These are phyloP conservation scores for Fraxinus sp. DNA, from an alignment of 305 asterid genomes.

Conservation along the genomic window DNA sequence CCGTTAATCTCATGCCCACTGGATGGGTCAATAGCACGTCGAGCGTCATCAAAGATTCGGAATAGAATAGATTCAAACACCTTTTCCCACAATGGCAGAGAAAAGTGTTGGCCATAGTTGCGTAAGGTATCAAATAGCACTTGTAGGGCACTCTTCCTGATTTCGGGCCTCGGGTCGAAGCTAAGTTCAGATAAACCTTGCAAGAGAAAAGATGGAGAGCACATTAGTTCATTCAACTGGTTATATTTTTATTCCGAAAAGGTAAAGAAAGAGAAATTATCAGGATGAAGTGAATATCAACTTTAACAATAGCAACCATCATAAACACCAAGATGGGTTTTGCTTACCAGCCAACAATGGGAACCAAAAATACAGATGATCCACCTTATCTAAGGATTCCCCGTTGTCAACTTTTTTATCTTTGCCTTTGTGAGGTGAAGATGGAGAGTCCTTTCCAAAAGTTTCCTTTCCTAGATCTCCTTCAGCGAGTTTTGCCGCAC, in stretches of 20 bases:
- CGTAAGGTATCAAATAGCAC: slow-evolving; percentile 91
- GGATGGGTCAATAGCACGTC: slow-evolving; percentile 87
- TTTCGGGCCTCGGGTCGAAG: slow-evolving; percentile 96
- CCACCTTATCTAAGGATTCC: slow-evolving; percentile 65
- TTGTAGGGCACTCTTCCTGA: slow-evolving; percentile 90
- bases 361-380: slow-evolving; percentile 93
- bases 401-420: slow-evolving; percentile 58
- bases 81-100: slow-evolving; percentile 92
- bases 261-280: too few relatives aligned
- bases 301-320: slow-evolving; percentile 1
- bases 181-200: slow-evolving; percentile 97
- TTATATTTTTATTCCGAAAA: slow-evolving; percentile 1
- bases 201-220: slow-evolving; percentile 20
- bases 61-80: slow-evolving; percentile 97
- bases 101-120: slow-evolving; percentile 92
- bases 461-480: slow-evolving; percentile 76
- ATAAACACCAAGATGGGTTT: slow-evolving; percentile 15
- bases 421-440: slow-evolving; percentile 66
- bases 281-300: neutral
- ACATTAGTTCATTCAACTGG: slow-evolving; percentile 9
- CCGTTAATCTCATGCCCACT: slow-evolving; percentile 53
- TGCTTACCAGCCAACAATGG: slow-evolving; percentile 91
- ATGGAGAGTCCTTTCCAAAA: slow-evolving; percentile 52
- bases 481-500: slow-evolving; percentile 98
- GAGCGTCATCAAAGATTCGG: slow-evolving; percentile 91